Evolutionary conservation across 192 early-diverging fungal species (phyloP).

Genomic region (Umbelopsis sp.): DNA sequence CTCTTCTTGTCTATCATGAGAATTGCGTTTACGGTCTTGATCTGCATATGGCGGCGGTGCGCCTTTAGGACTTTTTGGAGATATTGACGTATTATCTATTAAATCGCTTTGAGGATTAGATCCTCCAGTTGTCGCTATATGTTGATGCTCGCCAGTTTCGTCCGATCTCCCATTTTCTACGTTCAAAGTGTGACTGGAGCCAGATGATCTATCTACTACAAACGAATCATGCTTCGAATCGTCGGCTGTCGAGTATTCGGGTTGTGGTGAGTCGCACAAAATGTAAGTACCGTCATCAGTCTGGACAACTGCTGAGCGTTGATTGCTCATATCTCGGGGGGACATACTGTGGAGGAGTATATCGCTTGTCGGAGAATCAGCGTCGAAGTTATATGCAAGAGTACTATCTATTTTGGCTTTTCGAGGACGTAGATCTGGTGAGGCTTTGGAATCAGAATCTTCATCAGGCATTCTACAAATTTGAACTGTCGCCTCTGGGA

Average conservation of each 20-base stretch:
- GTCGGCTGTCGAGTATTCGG: not conserved
- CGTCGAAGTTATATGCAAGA: not conserved
- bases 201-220: not conserved
- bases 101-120: not conserved
- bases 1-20: not conserved
- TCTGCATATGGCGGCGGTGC: constrained; percentile 3
- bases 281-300: not conserved
- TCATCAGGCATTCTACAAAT: not conserved
- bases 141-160: not conserved
- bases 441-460: not conserved
- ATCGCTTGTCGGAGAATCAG: constrained; percentile 6
- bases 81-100: not conserved
- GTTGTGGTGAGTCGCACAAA: not conserved
- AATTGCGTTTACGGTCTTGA: not conserved
- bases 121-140: not conserved
- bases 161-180: too few species aligned
- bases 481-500: not conserved
- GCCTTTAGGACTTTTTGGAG: not conserved
- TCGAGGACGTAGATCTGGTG: not conserved
- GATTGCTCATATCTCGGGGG: not conserved
- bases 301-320: not conserved
- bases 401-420: not conserved
- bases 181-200: not conserved
- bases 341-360: not conserved
- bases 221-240: not conserved